Evolutionary conservation across 2,329 filamentous ascomycete genomes (phyloP), one percentile per base, ranked within the genome.

Genomic region (Neospermospora avenae): DNA sequence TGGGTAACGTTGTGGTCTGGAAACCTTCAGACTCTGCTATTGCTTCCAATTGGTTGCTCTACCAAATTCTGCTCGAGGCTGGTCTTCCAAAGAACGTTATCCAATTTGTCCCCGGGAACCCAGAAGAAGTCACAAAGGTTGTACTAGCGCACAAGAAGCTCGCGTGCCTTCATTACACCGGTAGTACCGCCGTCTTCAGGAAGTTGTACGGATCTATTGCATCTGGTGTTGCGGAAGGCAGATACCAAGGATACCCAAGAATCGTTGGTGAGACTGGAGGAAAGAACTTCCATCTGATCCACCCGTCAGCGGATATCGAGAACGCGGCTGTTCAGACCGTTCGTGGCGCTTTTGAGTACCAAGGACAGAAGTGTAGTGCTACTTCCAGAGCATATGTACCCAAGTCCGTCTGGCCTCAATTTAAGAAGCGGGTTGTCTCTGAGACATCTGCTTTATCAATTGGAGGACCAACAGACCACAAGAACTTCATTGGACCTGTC

Each of bases 1-100:
- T 97, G 80, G 93, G 93, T 60, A 98, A 98, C 75, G 93, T 97
- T 1, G 91, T 96, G 4, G 78, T 98, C 49, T 98, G 93, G 93
- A 98, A 98, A 81, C 93, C 93, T n/a, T 95, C 90, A 14, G 91
- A 93, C 68, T 88, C 81, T 16, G 90, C 93, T 39, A 89, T 97
- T 64, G 88, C 89, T n/a, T 92, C 90, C 64, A 96, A 93, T 80
- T 96, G 89, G 85, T 80, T 98, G 58, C 80, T 96, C 46, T 93
- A 96, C 80, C 83, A 93, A 74, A 96, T 97, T 73, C 82, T 98
- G 16, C 79, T 95, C 25, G 93, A 98, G 78, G 92, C 93, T 28
- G 93, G 93, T 42, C 84, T 98, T 55, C 93, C 93, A 41, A 85
- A 85, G 70, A 86, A 93, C 67, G 93, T 97, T 55, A 91, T 98